Evolutionary conservation across 2,329 filamentous ascomycete species (phyloP), one percentile per base, ranked within the genome.

Genomic region (Fragosphaeria purpurea): DNA sequence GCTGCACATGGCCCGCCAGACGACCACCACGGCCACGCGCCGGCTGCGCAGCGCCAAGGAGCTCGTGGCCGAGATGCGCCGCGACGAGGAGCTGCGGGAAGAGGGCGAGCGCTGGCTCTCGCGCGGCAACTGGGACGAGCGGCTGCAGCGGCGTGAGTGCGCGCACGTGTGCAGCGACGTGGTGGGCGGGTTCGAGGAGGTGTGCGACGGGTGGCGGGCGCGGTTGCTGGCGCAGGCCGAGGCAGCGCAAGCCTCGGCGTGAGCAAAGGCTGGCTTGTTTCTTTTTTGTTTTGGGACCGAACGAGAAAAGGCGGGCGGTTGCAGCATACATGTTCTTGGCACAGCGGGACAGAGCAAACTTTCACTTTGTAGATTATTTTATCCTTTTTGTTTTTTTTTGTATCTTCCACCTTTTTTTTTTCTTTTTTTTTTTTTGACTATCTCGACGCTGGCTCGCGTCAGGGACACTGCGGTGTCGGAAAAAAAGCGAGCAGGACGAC

Each of bases 1-100:
- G 4, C 74, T 98, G 37, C 91, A 97, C 67, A 95, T 97, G 84
- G 89, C 86, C 35, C 83, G 88, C 10, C 91, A 97, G 67, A 86
- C 87, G 1, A 93, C 88, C 0, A 85, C 82, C 4, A 85, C 85
- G 8, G 93, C 91, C 2, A 83, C 85, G 3, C 76, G 93, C 50
- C 79, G 88, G 43, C 71, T 98, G 47, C 84, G 85, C 58, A 86
- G 82, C 38, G 89, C 88, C 6, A 86, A 85, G 59, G 90, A 95
- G 63, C 80, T 95, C 54, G 84, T 97, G 1, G 80, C 83, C 2
- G 91, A 96, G 60, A 83, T 96, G 72, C 79, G 83, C 56, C 79
- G 80, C 52, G 93, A 97, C 61, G 83, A 88, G 53, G 88, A 95
- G 60, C 74, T 83, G 35, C 80, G 83, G 46, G 88, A 95, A 60